A percentile compares a stretch with the other conserved stretches of the same genome.
Conservation (phyloP, 2,329 filamentous ascomycete genomes). For the Fusarium floridanum region DNA sequence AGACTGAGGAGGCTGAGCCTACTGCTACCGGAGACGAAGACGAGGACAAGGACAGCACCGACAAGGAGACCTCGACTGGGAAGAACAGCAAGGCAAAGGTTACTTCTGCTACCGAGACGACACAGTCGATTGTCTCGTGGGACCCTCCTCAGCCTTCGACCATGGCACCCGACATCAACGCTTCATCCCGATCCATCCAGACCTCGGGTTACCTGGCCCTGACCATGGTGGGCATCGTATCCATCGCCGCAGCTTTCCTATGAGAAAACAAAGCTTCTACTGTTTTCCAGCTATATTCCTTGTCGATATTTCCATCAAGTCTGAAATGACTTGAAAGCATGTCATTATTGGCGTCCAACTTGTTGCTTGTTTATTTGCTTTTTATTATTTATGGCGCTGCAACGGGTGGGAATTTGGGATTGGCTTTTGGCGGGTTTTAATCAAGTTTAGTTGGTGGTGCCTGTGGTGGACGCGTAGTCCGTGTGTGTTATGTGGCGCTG, state of each 20-base stretch:
- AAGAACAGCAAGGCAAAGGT: slow-evolving; percentile 20
- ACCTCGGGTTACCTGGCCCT: slow-evolving; percentile 41
- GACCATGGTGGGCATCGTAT: slow-evolving; percentile 43
- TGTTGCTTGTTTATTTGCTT: neutral
- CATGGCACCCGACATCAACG: slow-evolving; percentile 42
- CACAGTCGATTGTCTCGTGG: slow-evolving; percentile 37
- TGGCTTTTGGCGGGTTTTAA: slow-evolving; percentile 23
- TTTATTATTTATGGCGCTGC: slow-evolving; percentile 31
- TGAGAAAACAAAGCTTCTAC: neutral
- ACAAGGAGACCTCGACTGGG: slow-evolving; percentile 1
- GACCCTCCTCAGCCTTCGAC: slow-evolving; percentile 35
- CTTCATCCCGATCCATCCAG: slow-evolving; percentile 25
- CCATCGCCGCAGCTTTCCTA: slow-evolving; percentile 20
- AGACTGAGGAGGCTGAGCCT: slow-evolving; percentile 23
- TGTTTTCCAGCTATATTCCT: neutral
- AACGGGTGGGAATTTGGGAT: slow-evolving; percentile 25
- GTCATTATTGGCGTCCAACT: slow-evolving; percentile 6
- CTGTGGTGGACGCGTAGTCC: slow-evolving; percentile 9
- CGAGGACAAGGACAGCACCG: slow-evolving; percentile 15
- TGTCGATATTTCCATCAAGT: slow-evolving; percentile 6
- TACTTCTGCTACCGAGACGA: slow-evolving; percentile 23
- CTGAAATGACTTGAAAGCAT: slow-evolving; percentile 4
- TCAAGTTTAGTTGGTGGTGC: neutral
- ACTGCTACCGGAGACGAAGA: slow-evolving; percentile 23
- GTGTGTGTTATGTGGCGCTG: slow-evolving; percentile 35